Conservation (phyloP, 2,329 filamentous ascomycete species). For the Kalaharituber pfeilii region DNA sequence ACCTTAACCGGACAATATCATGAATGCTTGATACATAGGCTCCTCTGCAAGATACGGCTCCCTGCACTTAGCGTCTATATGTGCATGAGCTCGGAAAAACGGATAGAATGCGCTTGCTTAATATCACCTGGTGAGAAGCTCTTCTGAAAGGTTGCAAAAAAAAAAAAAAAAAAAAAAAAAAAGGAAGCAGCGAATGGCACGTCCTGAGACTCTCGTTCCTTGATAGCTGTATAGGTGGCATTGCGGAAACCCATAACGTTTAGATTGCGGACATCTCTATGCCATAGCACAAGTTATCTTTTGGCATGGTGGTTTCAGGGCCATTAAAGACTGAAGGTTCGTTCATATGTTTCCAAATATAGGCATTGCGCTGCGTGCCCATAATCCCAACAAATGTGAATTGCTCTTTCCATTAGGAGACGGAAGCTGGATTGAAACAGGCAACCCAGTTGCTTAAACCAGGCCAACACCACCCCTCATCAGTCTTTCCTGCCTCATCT, state of each 20-base stretch:
- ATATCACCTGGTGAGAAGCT: conserved; percentile 87
- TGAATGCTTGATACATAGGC: conserved; percentile 71
- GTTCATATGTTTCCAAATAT: conserved; percentile 99
- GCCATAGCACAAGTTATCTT: conserved; percentile 87
- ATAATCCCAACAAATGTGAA: conserved; percentile 82
- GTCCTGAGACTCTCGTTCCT: conserved; percentile 61
- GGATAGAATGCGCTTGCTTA: conserved; percentile 94
- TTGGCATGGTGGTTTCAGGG: conserved; percentile 95
- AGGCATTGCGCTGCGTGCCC: conserved; percentile 69
- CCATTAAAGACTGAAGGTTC: conserved; percentile 98
- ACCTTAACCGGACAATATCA: conserved; percentile 71
- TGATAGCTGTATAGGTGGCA: conserved; percentile 70
- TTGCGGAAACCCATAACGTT: conserved; percentile 94
- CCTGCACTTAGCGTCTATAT: conserved; percentile 85
- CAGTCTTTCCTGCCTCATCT: conserved; percentile 76
- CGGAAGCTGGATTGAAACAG: conserved; percentile 80
- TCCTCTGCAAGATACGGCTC: conserved; percentile 81
- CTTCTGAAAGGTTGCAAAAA: conserved; percentile 89
- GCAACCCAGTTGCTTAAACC: conserved; percentile 95
- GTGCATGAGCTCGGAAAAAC: conserved; percentile 92
- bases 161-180: conserved; percentile 64
- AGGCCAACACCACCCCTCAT: conserved; percentile 98
- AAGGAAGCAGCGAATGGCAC: conserved; percentile 89
- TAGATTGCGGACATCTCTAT: conserved; percentile 88
- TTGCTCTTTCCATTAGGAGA: conserved; percentile 76